Conservation (phyloP, 1,284 basidiomycete species). For the Naganishia liquefaciens region DNA sequence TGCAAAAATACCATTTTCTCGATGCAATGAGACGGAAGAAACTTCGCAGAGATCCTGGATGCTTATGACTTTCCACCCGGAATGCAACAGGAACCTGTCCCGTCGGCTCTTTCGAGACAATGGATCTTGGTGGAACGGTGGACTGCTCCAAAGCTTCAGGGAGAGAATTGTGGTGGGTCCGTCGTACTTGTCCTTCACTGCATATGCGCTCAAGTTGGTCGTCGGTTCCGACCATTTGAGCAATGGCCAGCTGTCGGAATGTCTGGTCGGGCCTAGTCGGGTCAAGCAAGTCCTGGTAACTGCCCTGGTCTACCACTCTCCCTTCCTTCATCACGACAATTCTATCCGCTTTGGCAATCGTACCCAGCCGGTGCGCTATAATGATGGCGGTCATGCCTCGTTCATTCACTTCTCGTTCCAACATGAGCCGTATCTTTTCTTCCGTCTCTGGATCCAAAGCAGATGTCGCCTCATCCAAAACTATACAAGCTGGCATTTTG, state of each 20-base stretch:
- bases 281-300: slow-evolving; percentile 51
- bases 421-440: slow-evolving; percentile 87
- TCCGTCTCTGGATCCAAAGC: slow-evolving; percentile 75
- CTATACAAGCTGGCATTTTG: slow-evolving; percentile 85
- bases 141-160: no score
- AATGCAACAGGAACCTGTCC: no score
- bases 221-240: no score
- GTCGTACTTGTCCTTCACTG: no score
- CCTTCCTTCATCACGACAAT: slow-evolving; percentile 53
- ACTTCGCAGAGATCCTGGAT: no score
- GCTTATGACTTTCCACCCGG: no score
- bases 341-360: slow-evolving; percentile 48
- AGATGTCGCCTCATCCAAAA: slow-evolving; percentile 68
- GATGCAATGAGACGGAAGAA: slow-evolving; percentile 1
- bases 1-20: slow-evolving; percentile 26
- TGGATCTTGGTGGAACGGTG: no score
- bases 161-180: no score
- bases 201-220: no score
- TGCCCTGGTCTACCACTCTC: slow-evolving; percentile 50
- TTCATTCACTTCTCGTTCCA: slow-evolving; percentile 75
- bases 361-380: slow-evolving; percentile 57
- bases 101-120: no score
- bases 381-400: slow-evolving; percentile 59
- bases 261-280: slow-evolving; percentile 37
- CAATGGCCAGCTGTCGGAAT: slow-evolving; percentile 39